Conservation (phyloP, 73 alveolate species). For the Paramecium sexaurelia region DNA sequence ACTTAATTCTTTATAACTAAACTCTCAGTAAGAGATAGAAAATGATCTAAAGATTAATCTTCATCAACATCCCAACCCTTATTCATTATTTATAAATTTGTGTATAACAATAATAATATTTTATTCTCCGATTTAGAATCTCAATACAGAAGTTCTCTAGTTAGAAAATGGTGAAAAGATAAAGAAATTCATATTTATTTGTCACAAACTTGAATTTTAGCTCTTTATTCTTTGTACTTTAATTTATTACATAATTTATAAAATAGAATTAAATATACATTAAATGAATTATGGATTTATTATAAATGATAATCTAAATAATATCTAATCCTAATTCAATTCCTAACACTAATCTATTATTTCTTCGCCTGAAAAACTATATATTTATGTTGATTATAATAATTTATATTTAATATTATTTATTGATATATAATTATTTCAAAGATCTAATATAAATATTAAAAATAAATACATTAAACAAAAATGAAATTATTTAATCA, state of each 20-base stretch:
- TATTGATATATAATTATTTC: background rate
- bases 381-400: no score
- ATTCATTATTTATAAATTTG: slow-evolving; percentile 3
- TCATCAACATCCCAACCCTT: slow-evolving; percentile 55
- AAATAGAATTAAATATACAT: no score
- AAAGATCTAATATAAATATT: background rate
- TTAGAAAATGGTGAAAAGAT: no score
- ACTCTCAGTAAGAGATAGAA: background rate
- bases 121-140: background rate
- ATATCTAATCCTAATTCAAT: no score
- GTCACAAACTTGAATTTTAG: background rate
- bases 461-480: no score
- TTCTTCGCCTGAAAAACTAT: no score
- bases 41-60: slow-evolving; percentile 10
- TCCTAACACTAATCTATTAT: no score
- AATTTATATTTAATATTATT: no score
- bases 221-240: background rate
- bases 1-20: background rate
- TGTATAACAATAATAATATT: background rate
- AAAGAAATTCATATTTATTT: background rate
- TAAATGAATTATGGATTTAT: no score
- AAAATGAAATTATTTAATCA: background rate
- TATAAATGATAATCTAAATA: no score
- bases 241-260: no score
- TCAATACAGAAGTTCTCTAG: background rate